A percentile compares a stretch with the other conserved stretches of the same genome.
These are phyloP conservation scores for Phaeophleospora eucalypticola DNA, from an alignment of 2,329 filamentous ascomycete species.

Conservation along the genomic window DNA sequence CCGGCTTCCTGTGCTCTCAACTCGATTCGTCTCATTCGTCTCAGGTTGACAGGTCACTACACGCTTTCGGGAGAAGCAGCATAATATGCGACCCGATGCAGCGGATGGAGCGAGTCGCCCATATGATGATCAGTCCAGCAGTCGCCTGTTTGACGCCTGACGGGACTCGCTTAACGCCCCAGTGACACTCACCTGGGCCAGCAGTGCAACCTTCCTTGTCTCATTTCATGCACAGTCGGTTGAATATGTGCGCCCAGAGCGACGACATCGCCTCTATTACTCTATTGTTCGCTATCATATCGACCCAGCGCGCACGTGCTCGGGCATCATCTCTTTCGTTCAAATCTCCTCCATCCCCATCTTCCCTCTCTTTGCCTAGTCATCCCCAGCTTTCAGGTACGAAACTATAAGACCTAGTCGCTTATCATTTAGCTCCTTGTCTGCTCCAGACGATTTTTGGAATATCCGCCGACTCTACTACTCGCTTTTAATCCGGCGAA, in stretches of 20 bases:
- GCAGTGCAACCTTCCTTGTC: not conserved
- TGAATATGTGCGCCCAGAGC: not conserved
- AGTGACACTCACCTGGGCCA: not conserved
- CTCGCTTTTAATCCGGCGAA: not conserved
- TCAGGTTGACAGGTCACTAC: not conserved
- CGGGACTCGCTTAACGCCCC: no score
- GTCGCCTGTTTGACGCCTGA: not conserved
- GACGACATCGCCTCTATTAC: not conserved
- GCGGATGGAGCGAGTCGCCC: no score
- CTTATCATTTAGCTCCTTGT: not conserved
- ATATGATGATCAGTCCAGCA: not conserved
- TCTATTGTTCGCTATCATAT: not conserved
- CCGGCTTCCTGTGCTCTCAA: no score
- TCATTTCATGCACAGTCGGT: not conserved
- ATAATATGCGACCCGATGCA: no score
- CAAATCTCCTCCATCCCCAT: not conserved
- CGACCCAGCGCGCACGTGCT: not conserved
- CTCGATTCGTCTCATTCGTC: no score
- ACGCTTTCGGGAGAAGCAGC: not conserved
- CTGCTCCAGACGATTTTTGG: not conserved
- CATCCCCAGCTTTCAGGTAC: not conserved
- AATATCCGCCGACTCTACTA: not conserved
- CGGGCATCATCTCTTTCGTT: not conserved
- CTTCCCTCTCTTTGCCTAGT: not conserved
- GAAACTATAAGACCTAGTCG: not conserved